phyloP scores from a whole-genome alignment of 768 basidiomycete species.

The Serendipita sp. region DNA sequence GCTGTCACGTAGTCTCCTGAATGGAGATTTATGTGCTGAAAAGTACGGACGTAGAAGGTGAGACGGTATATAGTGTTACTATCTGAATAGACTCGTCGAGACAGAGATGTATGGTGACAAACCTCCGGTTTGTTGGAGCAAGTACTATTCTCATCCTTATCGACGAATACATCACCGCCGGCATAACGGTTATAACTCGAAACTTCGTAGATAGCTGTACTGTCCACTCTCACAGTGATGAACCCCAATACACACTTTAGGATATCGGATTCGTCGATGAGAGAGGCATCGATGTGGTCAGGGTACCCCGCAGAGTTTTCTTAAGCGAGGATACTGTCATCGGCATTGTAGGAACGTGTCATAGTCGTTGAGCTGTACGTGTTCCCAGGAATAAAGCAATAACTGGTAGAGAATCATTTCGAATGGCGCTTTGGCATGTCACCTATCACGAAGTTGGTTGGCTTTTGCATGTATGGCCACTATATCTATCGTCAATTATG shows the following conservation, averaged over 20 bases:
- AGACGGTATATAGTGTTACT: neutral
- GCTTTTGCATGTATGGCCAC: too few species aligned
- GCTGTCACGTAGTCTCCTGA: constrained; percentile 4
- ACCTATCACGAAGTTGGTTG: too few species aligned
- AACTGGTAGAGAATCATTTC: too few species aligned
- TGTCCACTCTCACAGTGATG: constrained; percentile 12
- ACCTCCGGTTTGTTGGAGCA: neutral
- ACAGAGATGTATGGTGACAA: constrained; percentile 6
- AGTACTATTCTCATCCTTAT: neutral
- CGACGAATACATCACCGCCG: neutral
- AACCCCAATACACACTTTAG: constrained; percentile 20
- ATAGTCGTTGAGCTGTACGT: constrained; percentile 18
- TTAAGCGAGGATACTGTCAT: constrained; percentile 18
- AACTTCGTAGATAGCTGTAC: neutral
- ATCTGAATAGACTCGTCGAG: constrained; percentile 5
- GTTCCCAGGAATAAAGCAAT: too few species aligned
- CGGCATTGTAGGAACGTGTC: constrained; percentile 16
- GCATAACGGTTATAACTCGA: constrained; percentile 1
- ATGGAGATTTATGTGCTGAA: constrained; percentile 2
- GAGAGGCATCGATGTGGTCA: constrained; percentile 15
- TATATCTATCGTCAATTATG: too few species aligned
- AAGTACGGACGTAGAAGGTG: neutral
- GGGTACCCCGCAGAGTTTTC: constrained; percentile 15
- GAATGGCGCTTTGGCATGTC: too few species aligned
- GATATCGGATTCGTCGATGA: constrained; percentile 17